Conservation (phyloP, 2,329 filamentous ascomycete genomes). For the Ophiostoma piceae region DNA sequence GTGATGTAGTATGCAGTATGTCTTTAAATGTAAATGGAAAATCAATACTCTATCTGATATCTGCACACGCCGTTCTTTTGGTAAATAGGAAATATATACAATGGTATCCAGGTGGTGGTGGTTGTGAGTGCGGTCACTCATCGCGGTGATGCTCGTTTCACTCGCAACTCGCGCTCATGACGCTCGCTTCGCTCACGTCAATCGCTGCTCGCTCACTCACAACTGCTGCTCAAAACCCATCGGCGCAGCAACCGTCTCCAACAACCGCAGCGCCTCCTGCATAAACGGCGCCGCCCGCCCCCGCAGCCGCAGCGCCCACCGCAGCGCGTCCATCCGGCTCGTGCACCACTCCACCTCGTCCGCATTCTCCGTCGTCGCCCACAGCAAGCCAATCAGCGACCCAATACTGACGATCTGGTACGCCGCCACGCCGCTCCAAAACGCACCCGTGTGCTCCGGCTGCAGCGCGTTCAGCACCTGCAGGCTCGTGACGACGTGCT, state of each 20-base stretch:
- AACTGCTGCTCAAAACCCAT: slow-evolving; percentile 4
- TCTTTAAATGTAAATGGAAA: background rate
- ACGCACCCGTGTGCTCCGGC: slow-evolving; percentile 15
- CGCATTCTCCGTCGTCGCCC: slow-evolving; percentile 15
- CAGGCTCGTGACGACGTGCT: slow-evolving; percentile 9
- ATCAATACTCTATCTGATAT: background rate
- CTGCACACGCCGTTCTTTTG: background rate
- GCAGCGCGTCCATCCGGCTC: slow-evolving; percentile 15
- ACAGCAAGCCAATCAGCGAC: slow-evolving; percentile 16
- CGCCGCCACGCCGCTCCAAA: slow-evolving; percentile 13
- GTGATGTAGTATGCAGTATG: too few species aligned
- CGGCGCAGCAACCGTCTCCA: slow-evolving; percentile 15
- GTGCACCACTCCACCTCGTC: slow-evolving; percentile 15
- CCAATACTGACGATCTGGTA: slow-evolving; percentile 15
- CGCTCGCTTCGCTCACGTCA: background rate
- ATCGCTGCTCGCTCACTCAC: too few species aligned
- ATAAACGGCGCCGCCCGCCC: slow-evolving; percentile 13
- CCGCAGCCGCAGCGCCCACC: slow-evolving; percentile 13
- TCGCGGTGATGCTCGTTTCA: too few species aligned
- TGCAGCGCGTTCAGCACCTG: slow-evolving; percentile 9
- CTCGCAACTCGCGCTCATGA: background rate
- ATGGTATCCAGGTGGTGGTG: background rate
- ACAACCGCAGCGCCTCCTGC: slow-evolving; percentile 15
- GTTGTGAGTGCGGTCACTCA: too few species aligned
- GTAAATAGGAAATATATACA: background rate